These are phyloP conservation scores for Trichoderma gamsii DNA, from an alignment of 495 filamentous ascomycete species.

Conservation along the genomic window DNA sequence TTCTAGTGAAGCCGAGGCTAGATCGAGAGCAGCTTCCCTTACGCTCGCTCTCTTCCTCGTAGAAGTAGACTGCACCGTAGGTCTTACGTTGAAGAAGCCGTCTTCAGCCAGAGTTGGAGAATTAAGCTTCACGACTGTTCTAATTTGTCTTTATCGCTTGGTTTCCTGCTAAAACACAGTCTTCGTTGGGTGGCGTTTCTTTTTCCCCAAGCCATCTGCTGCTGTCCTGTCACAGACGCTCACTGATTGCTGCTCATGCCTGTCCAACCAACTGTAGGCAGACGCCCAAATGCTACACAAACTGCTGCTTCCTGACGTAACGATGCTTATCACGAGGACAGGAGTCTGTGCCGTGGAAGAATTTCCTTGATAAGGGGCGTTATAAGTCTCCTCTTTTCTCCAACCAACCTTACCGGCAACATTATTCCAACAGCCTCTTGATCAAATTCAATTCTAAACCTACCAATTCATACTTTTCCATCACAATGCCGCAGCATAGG, in stretches of 20 bases:
- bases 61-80: too few species aligned
- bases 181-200: neutral
- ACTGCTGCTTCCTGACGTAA: conserved; percentile 12
- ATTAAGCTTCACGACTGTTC: neutral
- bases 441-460: neutral
- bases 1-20: neutral
- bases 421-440: neutral
- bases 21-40: neutral
- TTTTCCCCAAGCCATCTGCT: neutral
- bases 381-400: neutral
- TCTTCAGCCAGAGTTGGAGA: neutral
- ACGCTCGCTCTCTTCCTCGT: too few species aligned
- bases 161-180: neutral
- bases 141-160: neutral
- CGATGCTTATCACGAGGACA: conserved; percentile 12
- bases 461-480: neutral
- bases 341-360: neutral
- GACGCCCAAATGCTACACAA: conserved; percentile 4
- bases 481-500: conserved; percentile 6
- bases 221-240: conserved; percentile 3
- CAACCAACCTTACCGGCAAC: neutral
- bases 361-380: neutral
- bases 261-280: neutral
- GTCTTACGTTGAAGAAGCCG: too few species aligned
- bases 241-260: neutral